A percentile compares a stretch with the other conserved stretches of the same genome.
Evolutionary conservation across 2,329 filamentous ascomycete genomes (phyloP).

Genomic region (Aspergillus glaucus): DNA sequence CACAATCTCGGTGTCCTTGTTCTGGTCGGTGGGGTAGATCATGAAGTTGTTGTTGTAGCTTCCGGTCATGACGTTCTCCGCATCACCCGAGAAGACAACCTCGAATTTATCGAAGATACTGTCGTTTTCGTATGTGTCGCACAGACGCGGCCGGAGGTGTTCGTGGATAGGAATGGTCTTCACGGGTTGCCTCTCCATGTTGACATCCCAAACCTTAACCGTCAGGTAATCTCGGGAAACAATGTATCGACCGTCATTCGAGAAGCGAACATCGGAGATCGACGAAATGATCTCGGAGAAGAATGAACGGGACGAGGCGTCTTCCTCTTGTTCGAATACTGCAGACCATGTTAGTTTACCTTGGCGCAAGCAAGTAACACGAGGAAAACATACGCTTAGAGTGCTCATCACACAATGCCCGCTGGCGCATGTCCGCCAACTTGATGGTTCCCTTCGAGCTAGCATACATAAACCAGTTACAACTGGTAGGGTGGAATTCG

Average conservation of each 20-base stretch:
- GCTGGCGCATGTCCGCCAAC: constrained; percentile 95
- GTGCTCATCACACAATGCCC: constrained; percentile 90
- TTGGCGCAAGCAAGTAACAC: neutral
- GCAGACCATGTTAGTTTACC: constrained; percentile 14
- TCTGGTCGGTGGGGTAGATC: constrained; percentile 96
- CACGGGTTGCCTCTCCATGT: constrained; percentile 94
- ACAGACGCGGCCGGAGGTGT: constrained; percentile 85
- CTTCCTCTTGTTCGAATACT: constrained; percentile 99
- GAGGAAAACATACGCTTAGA: constrained; percentile 67
- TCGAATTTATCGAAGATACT: constrained; percentile 99
- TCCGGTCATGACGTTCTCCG: constrained; percentile 98
- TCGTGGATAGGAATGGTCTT: constrained; percentile 99
- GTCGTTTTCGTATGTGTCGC: constrained; percentile 98
- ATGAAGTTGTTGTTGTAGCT: constrained; percentile 99
- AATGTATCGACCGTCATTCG: constrained; percentile 92
- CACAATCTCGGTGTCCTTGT: constrained; percentile 95
- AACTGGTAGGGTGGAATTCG: constrained; percentile 93
- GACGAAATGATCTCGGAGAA: constrained; percentile 99
- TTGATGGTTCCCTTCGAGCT: constrained; percentile 99
- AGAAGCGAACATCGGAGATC: constrained; percentile 97
- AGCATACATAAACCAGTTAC: constrained; percentile 99
- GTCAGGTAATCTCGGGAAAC: constrained; percentile 96
- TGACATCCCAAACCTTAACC: constrained; percentile 99
- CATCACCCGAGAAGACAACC: constrained; percentile 96
- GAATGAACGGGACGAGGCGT: constrained; percentile 92